These are phyloP conservation scores for Colletotrichum lindemuthianum DNA, from an alignment of 2,329 filamentous ascomycete genomes.

Conservation along the genomic window DNA sequence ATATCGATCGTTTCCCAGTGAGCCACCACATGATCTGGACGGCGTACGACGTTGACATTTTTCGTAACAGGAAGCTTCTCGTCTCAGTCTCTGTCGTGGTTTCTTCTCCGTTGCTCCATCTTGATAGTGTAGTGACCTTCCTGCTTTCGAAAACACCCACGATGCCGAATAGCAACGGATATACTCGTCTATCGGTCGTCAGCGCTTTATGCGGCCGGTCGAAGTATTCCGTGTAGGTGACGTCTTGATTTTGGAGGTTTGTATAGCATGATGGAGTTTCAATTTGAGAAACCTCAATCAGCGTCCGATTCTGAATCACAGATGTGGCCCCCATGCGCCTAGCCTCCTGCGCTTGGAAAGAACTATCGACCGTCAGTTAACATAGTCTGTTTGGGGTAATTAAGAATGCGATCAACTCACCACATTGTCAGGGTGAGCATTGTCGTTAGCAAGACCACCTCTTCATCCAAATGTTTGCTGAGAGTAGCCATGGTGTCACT, in stretches of 20 bases:
- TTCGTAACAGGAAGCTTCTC: neutral
- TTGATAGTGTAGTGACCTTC: neutral
- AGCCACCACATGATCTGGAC: slow-evolving; percentile 6
- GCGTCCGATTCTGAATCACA: too few relatives aligned
- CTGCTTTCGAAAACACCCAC: neutral
- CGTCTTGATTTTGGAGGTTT: neutral
- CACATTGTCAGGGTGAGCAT: too few relatives aligned
- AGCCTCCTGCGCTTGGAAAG: too few relatives aligned
- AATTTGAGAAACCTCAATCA: too few relatives aligned
- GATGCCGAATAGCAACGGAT: neutral
- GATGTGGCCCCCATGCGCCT: too few relatives aligned
- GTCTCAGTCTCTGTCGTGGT: neutral
- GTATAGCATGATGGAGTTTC: too few relatives aligned
- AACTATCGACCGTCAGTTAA: too few relatives aligned
- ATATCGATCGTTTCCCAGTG: neutral
- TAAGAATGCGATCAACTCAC: too few relatives aligned
- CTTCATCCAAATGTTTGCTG: too few relatives aligned
- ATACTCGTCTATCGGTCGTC: neutral
- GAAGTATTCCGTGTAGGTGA: neutral
- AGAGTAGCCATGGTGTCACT: too few relatives aligned
- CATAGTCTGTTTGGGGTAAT: too few relatives aligned
- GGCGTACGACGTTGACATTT: neutral
- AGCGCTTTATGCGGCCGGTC: neutral
- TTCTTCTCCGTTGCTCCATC: neutral
- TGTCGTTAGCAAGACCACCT: too few relatives aligned